Base-by-base conservation (phyloP, 192 early-diverging fungal genomes). In the Backusella tuberculispora region DNA sequence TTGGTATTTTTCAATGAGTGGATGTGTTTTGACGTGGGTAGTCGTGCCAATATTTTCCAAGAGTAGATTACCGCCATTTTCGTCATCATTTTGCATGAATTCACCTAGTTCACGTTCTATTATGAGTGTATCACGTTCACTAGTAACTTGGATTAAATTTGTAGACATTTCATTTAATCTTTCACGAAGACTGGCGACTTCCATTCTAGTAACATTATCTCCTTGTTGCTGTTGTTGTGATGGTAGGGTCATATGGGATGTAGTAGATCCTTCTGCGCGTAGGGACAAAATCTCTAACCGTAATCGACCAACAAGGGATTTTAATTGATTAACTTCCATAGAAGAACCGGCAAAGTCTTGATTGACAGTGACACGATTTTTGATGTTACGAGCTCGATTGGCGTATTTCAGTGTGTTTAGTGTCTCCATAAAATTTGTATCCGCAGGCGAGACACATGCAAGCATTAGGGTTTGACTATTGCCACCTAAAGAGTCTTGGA, bases 391-490 rank as follows among this genome's bases (percentile, higher is more conserved):
- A 1, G 97, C 97, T 5, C 98, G 90, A 72, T 96, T 95, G 19
- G 98, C 98, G 78, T 97, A 99, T 83, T 93, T 92, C 42, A 99
- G 89, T 9, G 98, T 99, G 77, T 95, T 98, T 63, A 99, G 77
- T 2, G 96, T 96, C 81, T 99, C 98, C 66, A 86, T 90, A 65
- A 92, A 88, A 79, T 96, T 95, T 34, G 84, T 79, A 73, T 95
- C 94, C 29, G 94, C 93, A 1, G 92, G 90, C 66, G 92, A 93
- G 4, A 98, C 92, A 82, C 96, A 97, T 7, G 98, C 96, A 34
- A 99, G 81, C 89, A 99, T 96, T 67, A 98, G 83, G 4, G 97
- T 98, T 76, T 93, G 93, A 72, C 82, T 91, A 77, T 94, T 98
- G 41, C 98, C 98, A 70, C 98, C 98, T 53, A 99, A 85, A 37